phyloP scores from a whole-genome alignment of 352 stramenopile species.

The Phytophthora aleatoria region DNA sequence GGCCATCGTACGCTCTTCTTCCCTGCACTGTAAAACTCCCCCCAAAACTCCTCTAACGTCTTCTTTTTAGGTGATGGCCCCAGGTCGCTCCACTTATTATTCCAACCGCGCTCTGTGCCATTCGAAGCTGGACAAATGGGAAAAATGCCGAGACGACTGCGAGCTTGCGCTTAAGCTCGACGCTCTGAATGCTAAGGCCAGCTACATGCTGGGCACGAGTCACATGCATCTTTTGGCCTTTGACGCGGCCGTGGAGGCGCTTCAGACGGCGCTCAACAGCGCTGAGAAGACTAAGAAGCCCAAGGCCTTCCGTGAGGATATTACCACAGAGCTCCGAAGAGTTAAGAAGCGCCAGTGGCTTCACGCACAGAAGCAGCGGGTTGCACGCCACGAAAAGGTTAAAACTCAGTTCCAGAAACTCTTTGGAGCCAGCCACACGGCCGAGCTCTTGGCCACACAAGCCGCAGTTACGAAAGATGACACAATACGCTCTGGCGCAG shows the following conservation, averaged over 20 bases:
- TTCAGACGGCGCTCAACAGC: slow-evolving; percentile 51
- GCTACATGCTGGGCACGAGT: slow-evolving; percentile 75
- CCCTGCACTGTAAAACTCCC: not conserved
- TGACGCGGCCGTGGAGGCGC: slow-evolving; percentile 53
- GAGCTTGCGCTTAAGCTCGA: slow-evolving; percentile 56
- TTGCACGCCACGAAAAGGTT: slow-evolving; percentile 47
- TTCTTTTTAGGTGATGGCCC: slow-evolving; percentile 38
- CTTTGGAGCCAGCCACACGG: slow-evolving; percentile 31
- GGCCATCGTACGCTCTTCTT: slow-evolving; percentile 48
- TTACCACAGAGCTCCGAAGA: slow-evolving; percentile 56
- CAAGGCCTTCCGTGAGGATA: slow-evolving; percentile 60
- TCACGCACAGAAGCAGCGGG: slow-evolving; percentile 41
- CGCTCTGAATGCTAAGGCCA: slow-evolving; percentile 73
- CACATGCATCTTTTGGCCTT: slow-evolving; percentile 54
- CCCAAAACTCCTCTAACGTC: not conserved
- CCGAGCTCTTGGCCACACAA: slow-evolving; percentile 33
- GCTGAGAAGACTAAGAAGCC: slow-evolving; percentile 67
- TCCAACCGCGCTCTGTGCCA: slow-evolving; percentile 82
- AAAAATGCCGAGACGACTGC: slow-evolving; percentile 70
- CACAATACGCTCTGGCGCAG: slow-evolving; percentile 1
- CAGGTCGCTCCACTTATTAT: slow-evolving; percentile 70
- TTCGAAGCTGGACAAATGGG: slow-evolving; percentile 70
- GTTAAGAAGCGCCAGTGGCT: slow-evolving; percentile 76
- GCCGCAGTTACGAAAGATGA: not conserved
- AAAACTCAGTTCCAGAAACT: slow-evolving; percentile 49